A percentile compares a stretch with the other conserved stretches of the same genome.
phyloP scores from a whole-genome alignment of 2,329 filamentous ascomycete species.

The Phialophora tarda region DNA sequence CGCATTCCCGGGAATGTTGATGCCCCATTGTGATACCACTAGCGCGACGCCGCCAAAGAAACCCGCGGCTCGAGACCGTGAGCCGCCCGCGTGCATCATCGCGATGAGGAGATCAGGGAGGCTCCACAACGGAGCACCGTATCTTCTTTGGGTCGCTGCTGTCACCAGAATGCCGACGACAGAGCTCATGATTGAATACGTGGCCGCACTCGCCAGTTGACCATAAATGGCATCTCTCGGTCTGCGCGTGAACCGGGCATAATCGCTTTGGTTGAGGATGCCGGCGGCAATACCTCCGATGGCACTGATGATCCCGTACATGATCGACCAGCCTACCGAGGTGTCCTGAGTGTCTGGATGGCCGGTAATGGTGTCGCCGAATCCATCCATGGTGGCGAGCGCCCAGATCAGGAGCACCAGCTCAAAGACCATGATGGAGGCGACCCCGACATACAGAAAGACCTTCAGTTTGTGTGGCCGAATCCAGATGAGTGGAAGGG shows the following conservation, averaged over 20 bases:
- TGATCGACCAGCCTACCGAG: conserved; percentile 31
- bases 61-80: conserved; percentile 50
- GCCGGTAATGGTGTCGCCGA: conserved; percentile 38
- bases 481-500: conserved; percentile 54
- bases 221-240: conserved; percentile 52
- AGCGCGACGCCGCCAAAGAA: conserved; percentile 57
- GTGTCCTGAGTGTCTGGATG: conserved; percentile 26
- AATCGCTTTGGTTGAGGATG: conserved; percentile 55
- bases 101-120: conserved; percentile 48
- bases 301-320: conserved; percentile 48
- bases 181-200: conserved; percentile 49
- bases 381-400: conserved; percentile 45
- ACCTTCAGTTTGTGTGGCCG: conserved; percentile 52
- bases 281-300: conserved; percentile 55
- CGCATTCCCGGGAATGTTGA: conserved; percentile 56
- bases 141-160: conserved; percentile 45
- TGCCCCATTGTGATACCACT: conserved; percentile 53
- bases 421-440: conserved; percentile 51
- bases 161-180: conserved; percentile 49
- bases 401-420: conserved; percentile 47
- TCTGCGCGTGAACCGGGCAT: conserved; percentile 50
- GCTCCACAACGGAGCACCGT: conserved; percentile 50
- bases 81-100: conserved; percentile 44
- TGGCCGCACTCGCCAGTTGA: conserved; percentile 46
- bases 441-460: conserved; percentile 52